phyloP scores from a whole-genome alignment of 164 flowering plant genomes.

The Umbellularia californica region DNA sequence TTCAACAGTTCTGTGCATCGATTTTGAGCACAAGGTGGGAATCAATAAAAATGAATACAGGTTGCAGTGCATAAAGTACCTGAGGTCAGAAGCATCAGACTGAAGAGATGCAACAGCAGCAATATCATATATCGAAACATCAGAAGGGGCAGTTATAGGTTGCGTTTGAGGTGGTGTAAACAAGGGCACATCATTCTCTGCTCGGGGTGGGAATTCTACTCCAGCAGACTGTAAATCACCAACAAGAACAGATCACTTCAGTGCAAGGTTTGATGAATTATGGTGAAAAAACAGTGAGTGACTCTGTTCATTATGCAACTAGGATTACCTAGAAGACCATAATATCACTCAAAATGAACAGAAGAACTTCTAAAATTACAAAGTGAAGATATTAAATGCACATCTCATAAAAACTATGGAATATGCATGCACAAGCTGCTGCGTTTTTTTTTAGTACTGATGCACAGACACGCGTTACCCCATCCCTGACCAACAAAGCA shows the following conservation, averaged over 20 bases:
- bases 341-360: too few relatives aligned
- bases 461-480: too few relatives aligned
- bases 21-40: neutral
- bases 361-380: too few relatives aligned
- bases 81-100: conserved; percentile 77
- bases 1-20: neutral
- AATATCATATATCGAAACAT: conserved; percentile 43
- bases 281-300: too few relatives aligned
- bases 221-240: conserved; percentile 42
- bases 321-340: too few relatives aligned
- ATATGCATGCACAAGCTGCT: too few relatives aligned
- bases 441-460: too few relatives aligned
- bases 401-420: too few relatives aligned
- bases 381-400: too few relatives aligned
- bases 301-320: too few relatives aligned
- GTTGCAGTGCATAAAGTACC: conserved; percentile 37
- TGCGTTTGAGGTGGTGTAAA: conserved; percentile 92
- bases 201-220: conserved; percentile 59
- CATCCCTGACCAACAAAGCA: too few relatives aligned
- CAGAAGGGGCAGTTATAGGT: conserved; percentile 37
- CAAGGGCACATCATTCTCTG: conserved; percentile 56
- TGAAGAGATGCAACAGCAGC: conserved; percentile 27
- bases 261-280: neutral
- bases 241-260: conserved; percentile 1
- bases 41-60: neutral